Conservation (phyloP, 129 eudicot species). For the Centella asiatica region DNA sequence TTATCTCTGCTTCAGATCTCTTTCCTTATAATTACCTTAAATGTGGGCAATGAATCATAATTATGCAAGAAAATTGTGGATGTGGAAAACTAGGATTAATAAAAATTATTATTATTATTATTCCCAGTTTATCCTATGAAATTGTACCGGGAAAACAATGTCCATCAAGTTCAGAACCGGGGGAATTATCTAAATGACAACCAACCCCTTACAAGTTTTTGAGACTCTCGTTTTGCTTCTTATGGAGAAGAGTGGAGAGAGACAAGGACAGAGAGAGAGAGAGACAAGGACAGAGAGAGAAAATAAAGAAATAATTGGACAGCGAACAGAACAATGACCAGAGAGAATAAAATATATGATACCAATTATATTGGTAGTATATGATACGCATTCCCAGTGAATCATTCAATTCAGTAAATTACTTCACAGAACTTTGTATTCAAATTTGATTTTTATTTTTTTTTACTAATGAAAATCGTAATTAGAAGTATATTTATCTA, state of each 20-base stretch:
- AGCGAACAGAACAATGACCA: constrained; percentile 30
- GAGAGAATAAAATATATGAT: constrained; percentile 12
- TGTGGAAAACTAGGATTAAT: not conserved
- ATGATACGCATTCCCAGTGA: too few species aligned
- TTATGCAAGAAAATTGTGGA: not conserved
- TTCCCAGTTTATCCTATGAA: constrained; percentile 15
- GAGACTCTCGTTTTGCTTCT: constrained; percentile 15
- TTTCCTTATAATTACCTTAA: not conserved
- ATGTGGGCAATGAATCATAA: too few species aligned
- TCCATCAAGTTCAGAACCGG: constrained; percentile 13
- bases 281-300: constrained; percentile 15
- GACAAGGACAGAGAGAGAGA: constrained; percentile 16
- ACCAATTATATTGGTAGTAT: too few species aligned
- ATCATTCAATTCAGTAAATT: too few species aligned
- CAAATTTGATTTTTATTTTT: too few species aligned
- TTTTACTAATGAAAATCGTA: too few species aligned
- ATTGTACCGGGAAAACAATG: constrained; percentile 15
- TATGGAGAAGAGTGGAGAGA: constrained; percentile 36
- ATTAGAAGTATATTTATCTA: too few species aligned
- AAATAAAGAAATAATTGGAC: constrained; percentile 26
- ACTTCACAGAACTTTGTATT: too few species aligned
- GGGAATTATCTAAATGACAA: constrained; percentile 3
- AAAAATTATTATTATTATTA: constrained; percentile 9
- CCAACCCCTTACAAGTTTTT: not conserved
- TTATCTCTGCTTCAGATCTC: not conserved